A percentile compares a stretch with the other conserved stretches of the same genome.
Evolutionary conservation across 345 rosid genomes (phyloP).

Genomic region (Isatis tinctoria): DNA sequence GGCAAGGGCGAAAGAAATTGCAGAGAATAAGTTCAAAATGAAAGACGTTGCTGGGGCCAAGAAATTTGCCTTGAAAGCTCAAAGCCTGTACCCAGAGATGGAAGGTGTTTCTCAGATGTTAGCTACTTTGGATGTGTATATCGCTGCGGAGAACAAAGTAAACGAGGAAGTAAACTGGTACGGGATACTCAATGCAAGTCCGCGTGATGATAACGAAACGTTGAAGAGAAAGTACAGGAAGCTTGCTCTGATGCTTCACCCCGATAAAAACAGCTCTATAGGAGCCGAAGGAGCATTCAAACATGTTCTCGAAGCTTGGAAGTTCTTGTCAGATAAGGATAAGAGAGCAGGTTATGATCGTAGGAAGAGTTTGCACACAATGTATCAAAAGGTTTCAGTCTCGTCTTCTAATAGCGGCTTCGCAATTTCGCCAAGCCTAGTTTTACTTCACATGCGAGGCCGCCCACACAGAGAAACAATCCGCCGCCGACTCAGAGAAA

Average conservation of each 20-base stretch:
- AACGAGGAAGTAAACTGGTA: constrained; percentile 56
- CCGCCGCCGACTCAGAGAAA: constrained; percentile 22
- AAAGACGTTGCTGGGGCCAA: constrained; percentile 54
- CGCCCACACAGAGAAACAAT: constrained; percentile 27
- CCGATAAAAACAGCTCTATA: constrained; percentile 58
- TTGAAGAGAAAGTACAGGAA: constrained; percentile 59
- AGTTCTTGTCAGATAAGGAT: constrained; percentile 60
- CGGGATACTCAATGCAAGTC: constrained; percentile 48
- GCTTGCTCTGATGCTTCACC: constrained; percentile 64
- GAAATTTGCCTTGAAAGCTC: constrained; percentile 71
- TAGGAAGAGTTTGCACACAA: constrained; percentile 34
- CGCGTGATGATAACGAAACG: constrained; percentile 48
- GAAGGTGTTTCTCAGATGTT: constrained; percentile 58
- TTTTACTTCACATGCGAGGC: constrained; percentile 25
- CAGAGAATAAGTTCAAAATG: constrained; percentile 52
- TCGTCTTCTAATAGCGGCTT: constrained; percentile 43
- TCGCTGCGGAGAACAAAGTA: constrained; percentile 45
- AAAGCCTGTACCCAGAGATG: constrained; percentile 51
- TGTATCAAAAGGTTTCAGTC: constrained; percentile 38
- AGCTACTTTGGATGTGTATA: constrained; percentile 47
- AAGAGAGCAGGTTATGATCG: constrained; percentile 57
- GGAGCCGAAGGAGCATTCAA: constrained; percentile 80
- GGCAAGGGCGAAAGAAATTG: constrained; percentile 57
- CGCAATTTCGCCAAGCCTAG: constrained; percentile 38
- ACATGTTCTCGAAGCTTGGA: constrained; percentile 62